Conservation (phyloP, 352 stramenopile genomes). For the Phytophthora idaei region DNA sequence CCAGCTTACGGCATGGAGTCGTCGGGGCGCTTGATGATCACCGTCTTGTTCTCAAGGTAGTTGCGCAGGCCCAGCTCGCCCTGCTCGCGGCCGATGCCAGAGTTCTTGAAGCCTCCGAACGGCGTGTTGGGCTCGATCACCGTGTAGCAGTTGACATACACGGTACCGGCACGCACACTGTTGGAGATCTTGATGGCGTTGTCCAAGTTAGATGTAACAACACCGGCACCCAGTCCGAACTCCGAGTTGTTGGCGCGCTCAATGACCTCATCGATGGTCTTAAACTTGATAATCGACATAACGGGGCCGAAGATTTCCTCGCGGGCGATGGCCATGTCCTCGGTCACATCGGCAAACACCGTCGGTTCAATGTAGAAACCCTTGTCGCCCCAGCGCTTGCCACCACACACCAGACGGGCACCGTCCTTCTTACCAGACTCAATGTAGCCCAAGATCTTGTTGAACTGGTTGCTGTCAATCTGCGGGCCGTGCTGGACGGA, state of each 20-base stretch:
- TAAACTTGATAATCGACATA: slow-evolving; percentile 89
- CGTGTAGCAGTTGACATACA: slow-evolving; percentile 95
- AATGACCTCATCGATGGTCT: slow-evolving; percentile 90
- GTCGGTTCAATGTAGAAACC: slow-evolving; percentile 93
- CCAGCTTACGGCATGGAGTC: slow-evolving; percentile 33
- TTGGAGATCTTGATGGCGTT: slow-evolving; percentile 88
- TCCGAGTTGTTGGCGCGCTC: slow-evolving; percentile 82
- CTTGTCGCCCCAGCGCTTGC: slow-evolving; percentile 63
- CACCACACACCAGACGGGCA: slow-evolving; percentile 77
- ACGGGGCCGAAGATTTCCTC: slow-evolving; percentile 94
- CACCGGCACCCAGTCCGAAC: slow-evolving; percentile 87
- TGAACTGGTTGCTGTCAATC: slow-evolving; percentile 65
- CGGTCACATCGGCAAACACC: slow-evolving; percentile 82
- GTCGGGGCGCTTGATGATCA: slow-evolving; percentile 65
- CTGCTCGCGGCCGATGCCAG: slow-evolving; percentile 76
- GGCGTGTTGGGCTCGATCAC: slow-evolving; percentile 85
- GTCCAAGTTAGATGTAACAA: slow-evolving; percentile 88
- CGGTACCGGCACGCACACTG: slow-evolving; percentile 88
- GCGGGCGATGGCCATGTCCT: slow-evolving; percentile 86
- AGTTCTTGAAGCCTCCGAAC: slow-evolving; percentile 88
- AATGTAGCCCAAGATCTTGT: slow-evolving; percentile 85
- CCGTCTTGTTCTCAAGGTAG: slow-evolving; percentile 82
- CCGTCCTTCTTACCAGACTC: slow-evolving; percentile 80
- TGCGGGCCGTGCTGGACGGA: slow-evolving; percentile 53
- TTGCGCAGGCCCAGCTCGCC: slow-evolving; percentile 69